Evolutionary conservation across 495 filamentous ascomycete species (phyloP).

Genomic region (Xylaria bambusicola): DNA sequence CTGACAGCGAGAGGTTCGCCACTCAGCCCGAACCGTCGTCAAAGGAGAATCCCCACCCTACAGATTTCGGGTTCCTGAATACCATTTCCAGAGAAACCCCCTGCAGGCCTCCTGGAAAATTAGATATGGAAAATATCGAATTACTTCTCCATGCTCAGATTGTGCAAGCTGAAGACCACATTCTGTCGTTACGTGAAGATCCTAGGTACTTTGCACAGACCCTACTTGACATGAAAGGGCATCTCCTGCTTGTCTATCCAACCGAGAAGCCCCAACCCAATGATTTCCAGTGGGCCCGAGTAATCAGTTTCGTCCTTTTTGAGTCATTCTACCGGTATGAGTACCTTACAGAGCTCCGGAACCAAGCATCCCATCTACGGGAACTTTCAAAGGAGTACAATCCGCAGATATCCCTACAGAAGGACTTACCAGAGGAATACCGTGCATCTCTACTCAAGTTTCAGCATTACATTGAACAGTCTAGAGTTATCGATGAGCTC

Average conservation of each 20-base stretch:
- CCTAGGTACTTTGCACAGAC: slow-evolving; percentile 52
- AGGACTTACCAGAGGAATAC: slow-evolving; percentile 42
- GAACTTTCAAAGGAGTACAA: slow-evolving; percentile 34
- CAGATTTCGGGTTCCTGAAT: slow-evolving; percentile 23
- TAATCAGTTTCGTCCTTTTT: slow-evolving; percentile 27
- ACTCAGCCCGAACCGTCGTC: slow-evolving; percentile 38
- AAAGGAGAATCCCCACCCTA: slow-evolving; percentile 29
- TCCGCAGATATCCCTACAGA: slow-evolving; percentile 26
- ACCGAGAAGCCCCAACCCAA: slow-evolving; percentile 18
- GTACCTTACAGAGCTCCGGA: slow-evolving; percentile 30
- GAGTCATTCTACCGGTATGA: slow-evolving; percentile 20
- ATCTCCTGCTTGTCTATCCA: slow-evolving; percentile 43
- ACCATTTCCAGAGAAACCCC: slow-evolving; percentile 51
- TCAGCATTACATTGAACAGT: slow-evolving; percentile 34
- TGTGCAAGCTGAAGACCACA: slow-evolving; percentile 50
- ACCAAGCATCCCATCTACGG: slow-evolving; percentile 32
- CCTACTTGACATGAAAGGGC: slow-evolving; percentile 45
- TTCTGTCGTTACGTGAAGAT: slow-evolving; percentile 60
- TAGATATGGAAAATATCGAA: slow-evolving; percentile 48
- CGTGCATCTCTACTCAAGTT: slow-evolving; percentile 37
- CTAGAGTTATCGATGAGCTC: slow-evolving; percentile 47
- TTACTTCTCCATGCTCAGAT: slow-evolving; percentile 42
- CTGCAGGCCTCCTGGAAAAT: slow-evolving; percentile 45
- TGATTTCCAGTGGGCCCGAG: slow-evolving; percentile 11
- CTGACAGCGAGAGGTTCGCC: slow-evolving; percentile 24